phyloP scores from a whole-genome alignment of 495 filamentous ascomycete species.

The Aspergillus campestris region DNA sequence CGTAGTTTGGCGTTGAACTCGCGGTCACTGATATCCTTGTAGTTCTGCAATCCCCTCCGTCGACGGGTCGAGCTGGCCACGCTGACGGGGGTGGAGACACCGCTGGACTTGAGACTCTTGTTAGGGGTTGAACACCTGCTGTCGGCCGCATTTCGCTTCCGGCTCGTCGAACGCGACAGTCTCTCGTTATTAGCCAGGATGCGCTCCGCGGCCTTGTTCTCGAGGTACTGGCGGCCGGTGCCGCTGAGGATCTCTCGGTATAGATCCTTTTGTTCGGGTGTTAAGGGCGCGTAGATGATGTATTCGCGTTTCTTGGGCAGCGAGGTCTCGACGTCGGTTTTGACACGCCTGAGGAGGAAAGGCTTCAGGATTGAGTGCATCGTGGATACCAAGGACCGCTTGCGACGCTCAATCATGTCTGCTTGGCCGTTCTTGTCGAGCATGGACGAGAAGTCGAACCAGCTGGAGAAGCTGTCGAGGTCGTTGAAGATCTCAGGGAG shows the following conservation, averaged over 20 bases:
- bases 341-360: constrained; percentile 78
- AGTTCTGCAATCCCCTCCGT: constrained; percentile 47
- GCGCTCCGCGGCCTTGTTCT: constrained; percentile 73
- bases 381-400: constrained; percentile 74
- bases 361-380: constrained; percentile 91
- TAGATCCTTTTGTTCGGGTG: constrained; percentile 76
- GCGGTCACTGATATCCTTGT: constrained; percentile 67
- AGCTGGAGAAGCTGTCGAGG: constrained; percentile 79
- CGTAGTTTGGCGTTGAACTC: constrained; percentile 65
- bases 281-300: constrained; percentile 85
- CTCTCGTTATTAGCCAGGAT: constrained; percentile 29
- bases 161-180: constrained; percentile 28
- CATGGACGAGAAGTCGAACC: constrained; percentile 92
- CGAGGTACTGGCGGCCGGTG: constrained; percentile 69
- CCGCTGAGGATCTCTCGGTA: constrained; percentile 80
- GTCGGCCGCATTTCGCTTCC: constrained; percentile 47
- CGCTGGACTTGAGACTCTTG: constrained; percentile 68
- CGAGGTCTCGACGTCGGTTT: constrained; percentile 81
- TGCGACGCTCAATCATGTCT: constrained; percentile 42
- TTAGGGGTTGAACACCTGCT: constrained; percentile 33
- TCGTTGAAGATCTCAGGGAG: constrained; percentile 88
- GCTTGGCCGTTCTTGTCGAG: constrained; percentile 68
- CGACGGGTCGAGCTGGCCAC: constrained; percentile 35
- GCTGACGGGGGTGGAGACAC: constrained; percentile 59
- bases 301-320: constrained; percentile 97